Evolutionary conservation across 148 eudicot genomes (phyloP), one percentile per base, ranked within the genome.

Genomic region (Amaranthus hypochondriacus): DNA sequence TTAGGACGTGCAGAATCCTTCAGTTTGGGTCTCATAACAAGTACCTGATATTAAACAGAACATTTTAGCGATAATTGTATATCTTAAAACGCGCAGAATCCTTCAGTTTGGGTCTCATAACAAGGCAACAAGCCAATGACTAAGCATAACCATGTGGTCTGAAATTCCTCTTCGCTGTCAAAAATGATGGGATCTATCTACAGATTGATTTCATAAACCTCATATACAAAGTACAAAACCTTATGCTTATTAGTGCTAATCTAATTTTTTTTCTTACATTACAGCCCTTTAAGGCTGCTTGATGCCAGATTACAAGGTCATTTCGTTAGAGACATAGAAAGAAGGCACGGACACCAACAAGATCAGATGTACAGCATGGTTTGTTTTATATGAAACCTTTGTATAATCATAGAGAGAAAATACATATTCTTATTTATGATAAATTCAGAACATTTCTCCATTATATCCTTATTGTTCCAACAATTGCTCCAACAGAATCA

Each of bases 81-180:
- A 96, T 89, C 83, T 89, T 92, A 70, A 92, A 96, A 68, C 60
- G 88, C 54, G 77, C 75, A 58, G 86, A 79, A 63, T 90, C 82
- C 75, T 80, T 92, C 59, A 89, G 81, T 84, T 87, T 96, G 71
- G 90, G 92, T 86, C 88, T 90, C 97, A 96, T 81, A 66, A 86
- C 86, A 75, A 75, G 87, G 44, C 54, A 59, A 61, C 43, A 4
- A 11, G 4, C 4, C 48, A 48, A 48, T 53, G 46, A 46, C 56
- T 3, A 56, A 56, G 39, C 39, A 28, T 28, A 28, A 28, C 39
- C 39, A 28, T 28, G 39, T 28, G 39, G 39, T 28, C 39, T 28
- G 39, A 28, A 28, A 1, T 6, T 54, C 57, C 60, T 14, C 60
- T 3, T 56, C 13, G 0, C 60, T 14, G 18, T 3, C 12, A 13